These are phyloP conservation scores for Striga hermonthica DNA, from an alignment of 305 asterid species.

Conservation along the genomic window DNA sequence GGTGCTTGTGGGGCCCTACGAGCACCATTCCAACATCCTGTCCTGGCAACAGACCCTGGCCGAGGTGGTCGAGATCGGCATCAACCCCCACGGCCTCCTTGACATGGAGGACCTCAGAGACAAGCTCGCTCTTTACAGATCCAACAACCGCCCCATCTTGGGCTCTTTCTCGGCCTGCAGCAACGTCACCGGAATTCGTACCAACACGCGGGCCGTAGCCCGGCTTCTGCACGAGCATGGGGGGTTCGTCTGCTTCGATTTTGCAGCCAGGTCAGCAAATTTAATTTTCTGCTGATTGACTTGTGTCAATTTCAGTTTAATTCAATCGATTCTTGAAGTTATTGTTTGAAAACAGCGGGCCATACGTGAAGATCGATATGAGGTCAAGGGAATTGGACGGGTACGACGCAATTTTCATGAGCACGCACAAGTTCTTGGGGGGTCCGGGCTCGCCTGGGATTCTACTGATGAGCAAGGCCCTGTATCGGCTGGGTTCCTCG, in stretches of 20 bases:
- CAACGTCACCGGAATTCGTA: slow-evolving; percentile 3
- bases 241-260: slow-evolving; percentile 6
- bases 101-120: not conserved
- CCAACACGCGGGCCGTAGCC: not conserved
- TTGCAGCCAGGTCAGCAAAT: not conserved
- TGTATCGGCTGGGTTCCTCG: slow-evolving; percentile 4
- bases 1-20: not conserved
- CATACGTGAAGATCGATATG: not conserved
- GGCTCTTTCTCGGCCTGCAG: slow-evolving; percentile 6
- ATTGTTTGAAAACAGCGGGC: not conserved
- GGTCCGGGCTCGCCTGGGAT: not conserved
- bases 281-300: not conserved
- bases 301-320: not conserved
- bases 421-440: slow-evolving; percentile 1
- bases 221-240: not conserved
- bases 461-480: not conserved
- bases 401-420: not conserved
- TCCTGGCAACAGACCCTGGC: slow-evolving; percentile 8
- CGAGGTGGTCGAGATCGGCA: slow-evolving; percentile 1
- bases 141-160: not conserved
- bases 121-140: not conserved
- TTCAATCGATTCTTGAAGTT: not conserved
- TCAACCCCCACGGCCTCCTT: not conserved
- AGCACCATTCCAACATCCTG: slow-evolving; percentile 6
- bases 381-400: not conserved